A percentile compares a stretch with the other conserved stretches of the same genome.
Evolutionary conservation across 345 rosid genomes (phyloP).

Genomic region (Bruguiera parviflora): DNA sequence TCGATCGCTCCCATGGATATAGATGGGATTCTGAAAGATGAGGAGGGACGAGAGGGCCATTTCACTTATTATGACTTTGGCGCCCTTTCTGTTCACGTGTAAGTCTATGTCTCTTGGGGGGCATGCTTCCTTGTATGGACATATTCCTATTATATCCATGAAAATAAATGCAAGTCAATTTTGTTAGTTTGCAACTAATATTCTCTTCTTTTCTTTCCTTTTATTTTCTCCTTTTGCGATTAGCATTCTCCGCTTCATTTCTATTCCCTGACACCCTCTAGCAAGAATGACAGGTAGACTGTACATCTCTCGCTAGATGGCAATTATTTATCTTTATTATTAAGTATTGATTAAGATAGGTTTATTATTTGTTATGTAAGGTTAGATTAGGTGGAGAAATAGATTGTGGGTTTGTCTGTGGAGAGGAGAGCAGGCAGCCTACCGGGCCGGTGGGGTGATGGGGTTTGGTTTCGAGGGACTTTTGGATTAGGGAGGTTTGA

Average conservation of each 20-base stretch:
- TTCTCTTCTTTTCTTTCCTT: neutral
- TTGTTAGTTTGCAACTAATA: conserved; percentile 11
- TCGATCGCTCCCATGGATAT: conserved; percentile 10
- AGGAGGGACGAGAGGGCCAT: conserved; percentile 14
- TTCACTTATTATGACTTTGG: conserved; percentile 11
- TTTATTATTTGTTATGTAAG: too few species aligned
- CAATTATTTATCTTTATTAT: too few species aligned
- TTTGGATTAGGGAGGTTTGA: conserved; percentile 37
- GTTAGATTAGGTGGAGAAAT: neutral
- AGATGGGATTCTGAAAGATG: conserved; percentile 2
- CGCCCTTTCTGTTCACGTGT: conserved; percentile 18
- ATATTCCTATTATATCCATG: conserved; percentile 24
- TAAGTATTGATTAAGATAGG: too few species aligned
- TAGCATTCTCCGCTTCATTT: too few species aligned
- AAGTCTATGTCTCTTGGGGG: conserved; percentile 19
- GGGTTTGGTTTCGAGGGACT: conserved; percentile 16
- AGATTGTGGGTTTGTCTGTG: conserved; percentile 19
- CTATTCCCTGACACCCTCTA: too few species aligned
- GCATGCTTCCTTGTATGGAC: conserved; percentile 22
- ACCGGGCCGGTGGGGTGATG: conserved; percentile 31
- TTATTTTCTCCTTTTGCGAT: neutral
- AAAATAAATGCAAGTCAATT: conserved; percentile 23
- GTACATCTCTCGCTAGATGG: too few species aligned
- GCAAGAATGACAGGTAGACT: too few species aligned
- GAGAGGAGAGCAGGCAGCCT: conserved; percentile 13